Percentiles rank a stretch among this genome's conserved stretches.
Evolutionary conservation across 208 protist genomes (phyloP).

Genomic region (Crithidia bombi): DNA sequence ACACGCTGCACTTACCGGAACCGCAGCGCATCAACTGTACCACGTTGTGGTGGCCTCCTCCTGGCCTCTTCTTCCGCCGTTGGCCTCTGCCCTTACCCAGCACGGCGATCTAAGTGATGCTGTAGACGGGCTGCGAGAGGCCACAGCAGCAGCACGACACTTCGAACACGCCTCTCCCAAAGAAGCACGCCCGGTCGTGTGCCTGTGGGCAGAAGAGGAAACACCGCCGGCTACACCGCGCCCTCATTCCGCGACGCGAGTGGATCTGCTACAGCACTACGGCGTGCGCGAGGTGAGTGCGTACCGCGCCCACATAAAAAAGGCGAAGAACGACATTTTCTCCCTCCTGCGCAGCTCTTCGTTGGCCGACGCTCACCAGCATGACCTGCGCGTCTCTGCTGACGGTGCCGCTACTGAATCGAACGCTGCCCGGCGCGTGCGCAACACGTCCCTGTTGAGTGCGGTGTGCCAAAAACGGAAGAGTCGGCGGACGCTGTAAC

Average conservation of each 20-base stretch:
- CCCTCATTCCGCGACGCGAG: neutral
- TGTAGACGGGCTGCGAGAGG: conserved; percentile 25
- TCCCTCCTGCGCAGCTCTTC: conserved; percentile 18
- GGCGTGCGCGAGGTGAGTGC: conserved; percentile 29
- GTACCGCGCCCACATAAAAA: conserved; percentile 27
- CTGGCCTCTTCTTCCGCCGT: conserved; percentile 22
- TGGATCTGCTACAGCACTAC: conserved; percentile 25
- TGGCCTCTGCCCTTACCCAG: conserved; percentile 2
- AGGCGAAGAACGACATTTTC: conserved; percentile 41
- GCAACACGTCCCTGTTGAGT: conserved; percentile 21
- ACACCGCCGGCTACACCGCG: neutral
- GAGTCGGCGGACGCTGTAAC: conserved; percentile 10
- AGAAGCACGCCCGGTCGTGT: conserved; percentile 24
- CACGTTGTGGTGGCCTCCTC: conserved; percentile 12
- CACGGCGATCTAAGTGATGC: neutral
- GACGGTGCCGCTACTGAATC: conserved; percentile 10
- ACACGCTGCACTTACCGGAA: conserved; percentile 12
- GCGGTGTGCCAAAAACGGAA: conserved; percentile 13
- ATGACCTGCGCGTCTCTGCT: conserved; percentile 7
- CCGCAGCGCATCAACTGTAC: neutral
- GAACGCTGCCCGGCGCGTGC: conserved; percentile 17
- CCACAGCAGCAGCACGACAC: conserved; percentile 25
- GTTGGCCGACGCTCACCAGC: neutral
- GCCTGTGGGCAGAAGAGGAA: conserved; percentile 32
- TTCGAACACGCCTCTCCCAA: conserved; percentile 20